These are phyloP conservation scores for Candida silvicultrix DNA, from an alignment of 805 yeast species.

Conservation along the genomic window DNA sequence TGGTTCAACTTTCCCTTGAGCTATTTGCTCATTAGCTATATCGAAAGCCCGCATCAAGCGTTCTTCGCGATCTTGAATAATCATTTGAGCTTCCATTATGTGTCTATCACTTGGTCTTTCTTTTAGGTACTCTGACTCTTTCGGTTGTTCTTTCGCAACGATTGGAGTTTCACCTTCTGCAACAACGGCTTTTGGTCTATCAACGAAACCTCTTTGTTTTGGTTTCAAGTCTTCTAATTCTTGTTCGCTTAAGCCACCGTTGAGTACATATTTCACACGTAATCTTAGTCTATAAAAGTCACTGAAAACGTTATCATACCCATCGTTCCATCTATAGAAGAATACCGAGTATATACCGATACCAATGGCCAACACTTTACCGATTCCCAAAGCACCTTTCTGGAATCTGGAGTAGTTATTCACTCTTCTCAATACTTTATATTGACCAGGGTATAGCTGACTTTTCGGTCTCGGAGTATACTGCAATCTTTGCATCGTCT, in stretches of 20 bases:
- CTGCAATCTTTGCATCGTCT: conserved; percentile 66
- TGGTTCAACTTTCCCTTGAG: not conserved
- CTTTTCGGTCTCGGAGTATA: conserved; percentile 77
- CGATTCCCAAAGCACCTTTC: conserved; percentile 54
- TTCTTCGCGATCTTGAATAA: conserved; percentile 65
- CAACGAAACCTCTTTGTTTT: conserved; percentile 29
- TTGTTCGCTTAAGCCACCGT: conserved; percentile 48
- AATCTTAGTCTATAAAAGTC: conserved; percentile 60
- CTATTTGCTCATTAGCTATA: conserved; percentile 8
- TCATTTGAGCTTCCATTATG: conserved; percentile 65
- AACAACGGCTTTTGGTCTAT: conserved; percentile 27
- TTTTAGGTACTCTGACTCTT: conserved; percentile 42
- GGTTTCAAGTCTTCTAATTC: conserved; percentile 61
- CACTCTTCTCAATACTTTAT: conserved; percentile 59
- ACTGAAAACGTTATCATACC: conserved; percentile 68
- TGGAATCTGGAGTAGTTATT: conserved; percentile 47
- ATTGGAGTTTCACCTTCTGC: conserved; percentile 22
- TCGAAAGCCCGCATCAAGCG: conserved; percentile 38
- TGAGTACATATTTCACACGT: conserved; percentile 42
- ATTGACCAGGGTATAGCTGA: conserved; percentile 72
- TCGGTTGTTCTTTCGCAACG: conserved; percentile 27
- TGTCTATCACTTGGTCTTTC: conserved; percentile 70
- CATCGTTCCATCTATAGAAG: conserved; percentile 81
- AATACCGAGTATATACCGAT: conserved; percentile 57
- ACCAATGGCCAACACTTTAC: conserved; percentile 41